Evolutionary conservation across 2,329 filamentous ascomycete genomes (phyloP).

Genomic region (Alternaria brassicae): DNA sequence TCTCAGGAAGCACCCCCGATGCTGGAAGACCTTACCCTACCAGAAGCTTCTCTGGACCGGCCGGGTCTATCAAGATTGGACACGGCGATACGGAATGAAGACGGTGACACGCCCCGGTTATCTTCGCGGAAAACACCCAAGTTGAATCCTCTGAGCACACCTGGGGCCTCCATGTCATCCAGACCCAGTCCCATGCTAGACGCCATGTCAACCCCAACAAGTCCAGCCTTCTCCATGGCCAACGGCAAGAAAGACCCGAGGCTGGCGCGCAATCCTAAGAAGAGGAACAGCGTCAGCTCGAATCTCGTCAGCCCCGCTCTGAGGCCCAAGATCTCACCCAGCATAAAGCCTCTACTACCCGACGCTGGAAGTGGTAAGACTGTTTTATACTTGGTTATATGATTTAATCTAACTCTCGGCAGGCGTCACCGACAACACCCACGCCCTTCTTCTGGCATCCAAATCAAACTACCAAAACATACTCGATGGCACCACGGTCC

Average conservation of each 20-base stretch:
- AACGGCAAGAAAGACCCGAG: slow-evolving; percentile 44
- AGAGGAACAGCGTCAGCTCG: slow-evolving; percentile 63
- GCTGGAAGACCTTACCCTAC: slow-evolving; percentile 72
- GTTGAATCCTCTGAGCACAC: slow-evolving; percentile 64
- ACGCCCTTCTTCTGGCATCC: slow-evolving; percentile 80
- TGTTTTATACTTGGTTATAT: neutral
- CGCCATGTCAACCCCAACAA: slow-evolving; percentile 60
- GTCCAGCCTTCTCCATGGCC: slow-evolving; percentile 40
- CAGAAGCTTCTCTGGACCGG: slow-evolving; percentile 66
- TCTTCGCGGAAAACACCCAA: slow-evolving; percentile 73
- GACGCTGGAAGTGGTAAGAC: slow-evolving; percentile 62
- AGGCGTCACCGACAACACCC: slow-evolving; percentile 63
- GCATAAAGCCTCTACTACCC: slow-evolving; percentile 88
- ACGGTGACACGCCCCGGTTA: slow-evolving; percentile 63
- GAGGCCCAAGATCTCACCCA: slow-evolving; percentile 88
- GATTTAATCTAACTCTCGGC: slow-evolving; percentile 23
- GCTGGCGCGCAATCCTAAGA: slow-evolving; percentile 44
- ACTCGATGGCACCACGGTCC: slow-evolving; percentile 87
- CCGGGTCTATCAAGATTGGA: slow-evolving; percentile 60
- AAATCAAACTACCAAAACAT: slow-evolving; percentile 99
- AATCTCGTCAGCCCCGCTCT: slow-evolving; percentile 85
- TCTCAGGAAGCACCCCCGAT: slow-evolving; percentile 36
- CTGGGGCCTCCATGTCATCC: slow-evolving; percentile 40
- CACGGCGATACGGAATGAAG: slow-evolving; percentile 57
- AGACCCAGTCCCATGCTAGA: slow-evolving; percentile 61